Base-by-base conservation (phyloP, 345 rosid species). In the Balakata baccata region DNA sequence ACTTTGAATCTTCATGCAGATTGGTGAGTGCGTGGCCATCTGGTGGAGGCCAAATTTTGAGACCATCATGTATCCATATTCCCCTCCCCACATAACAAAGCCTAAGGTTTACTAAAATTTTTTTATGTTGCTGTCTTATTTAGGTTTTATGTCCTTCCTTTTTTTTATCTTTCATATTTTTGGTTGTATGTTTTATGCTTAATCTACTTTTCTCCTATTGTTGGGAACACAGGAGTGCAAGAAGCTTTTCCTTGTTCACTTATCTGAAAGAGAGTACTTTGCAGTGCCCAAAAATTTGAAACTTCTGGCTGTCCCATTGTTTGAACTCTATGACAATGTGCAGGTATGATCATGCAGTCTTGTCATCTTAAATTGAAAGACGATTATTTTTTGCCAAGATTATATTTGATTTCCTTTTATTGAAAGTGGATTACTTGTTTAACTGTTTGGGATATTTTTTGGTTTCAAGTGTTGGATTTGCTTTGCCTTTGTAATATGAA, bases 21-120 rank as follows among this genome's bases (percentile, higher is more conserved):
- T 96, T 68, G 97, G 96, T 37, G 99, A 93, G 76, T 91, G 97
- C 78, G 99, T 87, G 80, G 99, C 97, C 7, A 85, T 86, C 64
- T 93, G 97, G 98, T 96, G 99, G 99, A 92, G 99, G 84, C 99
- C 98, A 71, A 93, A 96, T 86, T 96, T 96, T 71, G 98, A 96
- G 73, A 91, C 98, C 78, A 89, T 87, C 56, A 90, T 91, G 97
- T 93, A 96, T 79, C 99, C 98, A 1, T 96, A 96, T 76, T 93
- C 97, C 81, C 98, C 97, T 81, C 97, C 98, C 34, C 98, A 93
- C 84, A 93, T 93, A 57, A 90, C 96, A 63, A 91, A 93, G 85
- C 95, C 98, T 9, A 96, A 96, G 99, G 97, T 96, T 45, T 22
- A 58, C 43, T 1, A 29, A 29, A 29, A 29, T 29, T 29, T 29